Evolutionary conservation across 768 basidiomycete species (phyloP), one percentile per base, ranked within the genome.

Genomic region (Trametes elegans): DNA sequence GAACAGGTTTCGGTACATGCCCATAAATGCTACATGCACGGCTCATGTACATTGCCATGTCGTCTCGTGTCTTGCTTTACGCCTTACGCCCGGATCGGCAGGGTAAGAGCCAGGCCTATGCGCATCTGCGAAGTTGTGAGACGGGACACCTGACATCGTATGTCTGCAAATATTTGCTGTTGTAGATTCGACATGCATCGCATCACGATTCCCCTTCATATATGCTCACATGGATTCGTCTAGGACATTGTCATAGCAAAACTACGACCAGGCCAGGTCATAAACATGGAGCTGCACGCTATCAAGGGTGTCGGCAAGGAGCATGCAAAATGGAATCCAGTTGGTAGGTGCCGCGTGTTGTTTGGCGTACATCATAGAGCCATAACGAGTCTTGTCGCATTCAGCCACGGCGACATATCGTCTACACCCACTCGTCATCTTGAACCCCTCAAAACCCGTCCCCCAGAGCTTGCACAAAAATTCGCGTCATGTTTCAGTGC

Each of bases 331-430:
- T 99, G 91, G 69, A 91, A 84, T 54, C 94, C 97, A 27, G 97
- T 98, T 47, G 93, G 94, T 90, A 62, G 53, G 82, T 73, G 4
- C 40, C 40, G 7, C 38, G 28, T 19, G 9, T 40, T 38, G 7
- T 24, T 10, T 32, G 21, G 38, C 23, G 24, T 19, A 23, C 35
- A 36, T 57, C 19, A 14, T 24, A 7, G 13, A 7, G 23, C 28
- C 18, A 8, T 4, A 13, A 9, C 23, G 5, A 6, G 27, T 18
- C 1, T 26, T 14, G 3, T 7, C n/a, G 19, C 14, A 1, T 29
- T 3, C n/a, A 94, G 96, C 96, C 3, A 98, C 95, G 7, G 96
- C 97, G 3, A 91, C 94, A 0, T 99, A 98, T 68, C 89, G 97
- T 45, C 79, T 97, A 6, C 81, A 97, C 27, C 97, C 97, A 0